Conservation (phyloP, 2,329 filamentous ascomycete genomes). For the Hysterium pulicare region DNA sequence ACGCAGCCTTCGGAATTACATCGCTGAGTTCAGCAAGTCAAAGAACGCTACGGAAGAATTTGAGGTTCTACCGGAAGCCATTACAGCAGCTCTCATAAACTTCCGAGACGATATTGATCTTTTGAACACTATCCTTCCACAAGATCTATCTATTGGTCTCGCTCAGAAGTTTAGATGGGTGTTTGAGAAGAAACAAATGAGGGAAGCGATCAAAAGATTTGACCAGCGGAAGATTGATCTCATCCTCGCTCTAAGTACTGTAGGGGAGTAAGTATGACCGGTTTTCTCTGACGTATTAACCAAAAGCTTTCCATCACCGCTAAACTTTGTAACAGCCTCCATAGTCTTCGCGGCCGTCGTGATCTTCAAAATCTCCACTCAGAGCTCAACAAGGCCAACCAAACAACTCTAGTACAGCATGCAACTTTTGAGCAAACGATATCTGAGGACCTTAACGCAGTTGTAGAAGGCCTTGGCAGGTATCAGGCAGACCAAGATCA, state of each 20-base stretch:
- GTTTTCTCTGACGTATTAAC: background rate
- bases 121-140: constrained; percentile 3
- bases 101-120: constrained; percentile 5
- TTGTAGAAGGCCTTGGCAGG: no score
- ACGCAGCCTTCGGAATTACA: constrained; percentile 7
- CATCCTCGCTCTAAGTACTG: background rate
- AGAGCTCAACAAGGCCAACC: background rate
- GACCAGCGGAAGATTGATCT: constrained; percentile 4
- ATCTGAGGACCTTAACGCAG: no score
- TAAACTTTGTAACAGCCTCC: background rate
- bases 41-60: constrained; percentile 5
- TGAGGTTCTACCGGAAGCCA: constrained; percentile 3
- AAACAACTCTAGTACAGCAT: no score
- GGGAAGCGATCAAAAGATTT: constrained; percentile 2
- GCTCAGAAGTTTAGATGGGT: constrained; percentile 6
- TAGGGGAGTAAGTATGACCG: background rate
- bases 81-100: constrained; percentile 2
- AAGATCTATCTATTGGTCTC: background rate
- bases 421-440: no score
- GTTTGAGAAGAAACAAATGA: constrained; percentile 2
- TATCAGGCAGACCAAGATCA: no score
- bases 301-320: background rate
- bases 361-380: background rate
- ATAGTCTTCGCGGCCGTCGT: background rate
- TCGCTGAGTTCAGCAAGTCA: constrained; percentile 4